Percentiles rank a stretch among this genome's conserved stretches.
phyloP scores from a whole-genome alignment of 176 grass and related monocot genomes.

The Avena atlantica region DNA sequence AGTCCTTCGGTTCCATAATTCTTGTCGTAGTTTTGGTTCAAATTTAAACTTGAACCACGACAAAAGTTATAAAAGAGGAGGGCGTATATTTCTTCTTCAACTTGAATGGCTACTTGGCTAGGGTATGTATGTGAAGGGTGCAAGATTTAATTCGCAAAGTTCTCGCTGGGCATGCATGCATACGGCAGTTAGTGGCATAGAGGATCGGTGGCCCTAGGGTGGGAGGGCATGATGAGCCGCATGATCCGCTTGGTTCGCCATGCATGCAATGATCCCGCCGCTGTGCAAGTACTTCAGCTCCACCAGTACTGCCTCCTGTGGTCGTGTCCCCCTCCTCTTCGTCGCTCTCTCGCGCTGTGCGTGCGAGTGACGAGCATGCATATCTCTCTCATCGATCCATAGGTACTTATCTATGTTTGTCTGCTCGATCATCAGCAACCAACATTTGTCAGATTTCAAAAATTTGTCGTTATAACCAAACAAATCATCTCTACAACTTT shows the following conservation, averaged over 20 bases:
- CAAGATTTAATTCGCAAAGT: not conserved
- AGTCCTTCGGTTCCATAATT: no score
- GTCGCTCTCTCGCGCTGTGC: not conserved
- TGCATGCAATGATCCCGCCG: constrained; percentile 48
- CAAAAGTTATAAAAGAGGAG: no score
- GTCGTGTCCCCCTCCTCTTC: not conserved
- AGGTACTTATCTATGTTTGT: not conserved
- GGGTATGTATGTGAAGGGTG: no score
- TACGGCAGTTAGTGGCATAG: not conserved
- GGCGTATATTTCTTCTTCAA: no score
- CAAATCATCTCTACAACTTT: not conserved
- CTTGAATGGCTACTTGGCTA: no score
- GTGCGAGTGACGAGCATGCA: no score
- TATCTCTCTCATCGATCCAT: no score
- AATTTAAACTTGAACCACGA: no score
- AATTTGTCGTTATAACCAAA: no score
- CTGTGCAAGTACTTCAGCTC: constrained; percentile 16
- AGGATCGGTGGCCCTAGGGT: constrained; percentile 2
- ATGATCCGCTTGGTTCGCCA: constrained; percentile 55
- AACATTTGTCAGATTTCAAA: not conserved
- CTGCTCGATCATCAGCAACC: not conserved
- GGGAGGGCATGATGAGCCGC: constrained; percentile 48
- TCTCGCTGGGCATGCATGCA: not conserved
- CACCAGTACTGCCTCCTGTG: not conserved
- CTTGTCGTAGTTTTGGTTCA: no score